phyloP scores from a whole-genome alignment of 202 grass and related monocot species.

The Dendrocalamus latiflorus region DNA sequence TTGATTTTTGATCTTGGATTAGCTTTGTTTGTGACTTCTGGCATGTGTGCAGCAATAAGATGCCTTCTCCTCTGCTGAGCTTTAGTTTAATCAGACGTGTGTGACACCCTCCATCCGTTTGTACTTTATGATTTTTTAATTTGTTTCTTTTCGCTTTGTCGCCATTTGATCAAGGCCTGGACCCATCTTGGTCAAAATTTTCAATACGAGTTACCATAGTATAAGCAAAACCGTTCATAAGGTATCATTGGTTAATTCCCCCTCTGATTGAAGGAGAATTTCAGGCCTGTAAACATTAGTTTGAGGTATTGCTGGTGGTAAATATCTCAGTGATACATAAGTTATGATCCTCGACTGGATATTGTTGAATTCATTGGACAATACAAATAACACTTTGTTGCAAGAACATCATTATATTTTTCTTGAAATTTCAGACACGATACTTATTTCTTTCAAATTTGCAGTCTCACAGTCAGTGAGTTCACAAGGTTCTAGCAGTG shows the following conservation, averaged over 20 bases:
- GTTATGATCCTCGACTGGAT: background rate
- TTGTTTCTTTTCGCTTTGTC: slow-evolving; percentile 11
- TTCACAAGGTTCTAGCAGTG: slow-evolving; percentile 45
- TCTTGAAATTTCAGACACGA: background rate
- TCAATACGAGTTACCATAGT: background rate
- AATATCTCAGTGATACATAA: no score
- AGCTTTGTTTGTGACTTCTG: background rate
- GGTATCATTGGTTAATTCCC: slow-evolving; percentile 13
- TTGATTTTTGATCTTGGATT: background rate
- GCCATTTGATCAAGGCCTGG: background rate
- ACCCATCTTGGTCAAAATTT: background rate
- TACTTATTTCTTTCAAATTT: slow-evolving; percentile 2
- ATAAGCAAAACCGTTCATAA: background rate
- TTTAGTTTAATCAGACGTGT: slow-evolving; percentile 24
- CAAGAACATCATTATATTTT: background rate
- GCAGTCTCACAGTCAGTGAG: slow-evolving; percentile 38
- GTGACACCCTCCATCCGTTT: background rate
- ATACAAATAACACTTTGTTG: background rate
- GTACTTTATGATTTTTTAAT: background rate
- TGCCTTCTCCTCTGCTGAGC: background rate
- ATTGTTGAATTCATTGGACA: background rate
- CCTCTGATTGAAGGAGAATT: slow-evolving; percentile 7
- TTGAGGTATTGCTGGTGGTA: no score
- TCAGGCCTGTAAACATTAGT: no score
- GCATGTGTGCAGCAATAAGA: background rate